These are phyloP conservation scores for Dentipellis fragilis DNA, from an alignment of 768 basidiomycete species.

Conservation along the genomic window DNA sequence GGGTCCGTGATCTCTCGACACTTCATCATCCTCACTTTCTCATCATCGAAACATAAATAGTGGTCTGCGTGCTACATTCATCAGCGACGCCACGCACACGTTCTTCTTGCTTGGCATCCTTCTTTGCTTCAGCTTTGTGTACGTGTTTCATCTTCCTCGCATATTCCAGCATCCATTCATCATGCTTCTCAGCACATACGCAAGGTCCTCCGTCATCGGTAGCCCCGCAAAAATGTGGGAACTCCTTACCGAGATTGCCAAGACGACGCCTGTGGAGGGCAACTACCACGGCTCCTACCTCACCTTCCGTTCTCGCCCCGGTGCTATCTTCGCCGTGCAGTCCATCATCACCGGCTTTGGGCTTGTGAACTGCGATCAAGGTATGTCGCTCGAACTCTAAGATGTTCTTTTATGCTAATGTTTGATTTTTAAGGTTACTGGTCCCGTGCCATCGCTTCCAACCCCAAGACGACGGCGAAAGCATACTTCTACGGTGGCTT, in stretches of 20 bases:
- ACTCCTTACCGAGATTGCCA: conserved; percentile 20
- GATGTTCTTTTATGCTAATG: background rate
- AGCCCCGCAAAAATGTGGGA: conserved; percentile 18
- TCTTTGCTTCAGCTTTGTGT: conserved; percentile 19
- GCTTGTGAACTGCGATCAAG: conserved; percentile 18
- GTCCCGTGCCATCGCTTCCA: conserved; percentile 27
- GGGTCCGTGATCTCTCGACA: background rate
- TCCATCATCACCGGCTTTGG: conserved; percentile 16
- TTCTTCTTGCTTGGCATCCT: conserved; percentile 27
- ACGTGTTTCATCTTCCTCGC: conserved; percentile 16
- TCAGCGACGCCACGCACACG: conserved; percentile 24
- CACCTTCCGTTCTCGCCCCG: conserved; percentile 23
- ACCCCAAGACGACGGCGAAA: conserved; percentile 26
- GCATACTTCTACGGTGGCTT: conserved; percentile 30
- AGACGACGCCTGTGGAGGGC: conserved; percentile 22
- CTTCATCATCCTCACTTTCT: too few species aligned
- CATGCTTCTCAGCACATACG: conserved; percentile 15
- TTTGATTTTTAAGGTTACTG: conserved; percentile 20
- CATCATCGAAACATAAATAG: conserved; percentile 3
- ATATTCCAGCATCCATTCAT: background rate
- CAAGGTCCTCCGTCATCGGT: conserved; percentile 25
- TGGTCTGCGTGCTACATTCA: conserved; percentile 25
- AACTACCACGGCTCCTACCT: conserved; percentile 28
- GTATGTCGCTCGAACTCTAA: background rate
- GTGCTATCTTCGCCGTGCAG: conserved; percentile 18